phyloP scores from a whole-genome alignment of 176 grass and related monocot genomes.

The Chloris gayana region DNA sequence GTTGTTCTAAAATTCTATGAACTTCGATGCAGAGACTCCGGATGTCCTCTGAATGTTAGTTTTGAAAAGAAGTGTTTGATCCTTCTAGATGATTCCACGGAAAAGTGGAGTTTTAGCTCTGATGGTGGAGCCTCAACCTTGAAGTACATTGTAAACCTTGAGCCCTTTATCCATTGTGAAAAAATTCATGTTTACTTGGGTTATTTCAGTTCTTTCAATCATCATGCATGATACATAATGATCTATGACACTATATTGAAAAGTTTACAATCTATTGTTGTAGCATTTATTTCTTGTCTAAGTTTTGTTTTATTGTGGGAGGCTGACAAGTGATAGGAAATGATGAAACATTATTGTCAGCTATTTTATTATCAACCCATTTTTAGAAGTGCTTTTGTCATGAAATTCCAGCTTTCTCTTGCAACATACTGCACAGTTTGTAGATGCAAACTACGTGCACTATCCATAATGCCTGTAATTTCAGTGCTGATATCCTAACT shows the following conservation, averaged over 20 bases:
- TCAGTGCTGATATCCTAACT: conserved; percentile 1
- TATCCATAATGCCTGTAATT: neutral
- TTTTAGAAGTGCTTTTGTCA: neutral
- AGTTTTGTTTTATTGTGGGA: conserved; percentile 18
- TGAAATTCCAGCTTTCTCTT: conserved; percentile 21
- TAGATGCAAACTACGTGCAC: conserved; percentile 2
- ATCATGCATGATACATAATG: conserved; percentile 1
- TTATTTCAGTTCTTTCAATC: conserved; percentile 26
- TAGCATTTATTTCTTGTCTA: neutral
- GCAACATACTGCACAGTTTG: conserved; percentile 9
- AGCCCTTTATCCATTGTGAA: conserved; percentile 43
- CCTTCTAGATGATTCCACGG: conserved; percentile 73
- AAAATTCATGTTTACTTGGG: conserved; percentile 34
- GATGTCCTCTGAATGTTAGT: conserved; percentile 46
- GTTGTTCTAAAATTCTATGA: conserved; percentile 85
- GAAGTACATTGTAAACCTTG: conserved; percentile 98
- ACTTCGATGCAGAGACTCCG: conserved; percentile 62
- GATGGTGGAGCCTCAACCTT: conserved; percentile 78
- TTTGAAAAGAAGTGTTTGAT: conserved; percentile 71
- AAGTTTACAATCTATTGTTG: conserved; percentile 13
- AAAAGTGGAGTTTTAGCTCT: conserved; percentile 79
- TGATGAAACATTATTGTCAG: conserved; percentile 16
- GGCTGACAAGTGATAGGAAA: conserved; percentile 12
- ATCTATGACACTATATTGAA: conserved; percentile 19
- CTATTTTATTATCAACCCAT: neutral